These are phyloP conservation scores for Hibiscus trionum DNA, from an alignment of 345 rosid genomes.

Conservation along the genomic window DNA sequence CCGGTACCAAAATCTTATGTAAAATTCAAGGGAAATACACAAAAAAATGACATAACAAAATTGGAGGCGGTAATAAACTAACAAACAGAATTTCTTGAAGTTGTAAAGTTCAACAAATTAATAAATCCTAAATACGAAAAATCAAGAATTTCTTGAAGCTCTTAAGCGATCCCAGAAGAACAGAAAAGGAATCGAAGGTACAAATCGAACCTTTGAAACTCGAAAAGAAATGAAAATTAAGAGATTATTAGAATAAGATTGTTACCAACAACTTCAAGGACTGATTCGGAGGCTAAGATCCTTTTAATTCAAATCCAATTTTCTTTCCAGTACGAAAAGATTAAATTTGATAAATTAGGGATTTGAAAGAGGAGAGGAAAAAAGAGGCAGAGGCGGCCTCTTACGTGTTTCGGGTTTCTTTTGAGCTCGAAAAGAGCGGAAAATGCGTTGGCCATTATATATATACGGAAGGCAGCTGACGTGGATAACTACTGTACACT, in stretches of 20 bases:
- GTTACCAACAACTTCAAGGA: not conserved
- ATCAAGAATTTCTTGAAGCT: not conserved
- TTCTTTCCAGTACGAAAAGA: not conserved
- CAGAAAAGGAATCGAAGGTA: not conserved
- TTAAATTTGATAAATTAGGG: not conserved
- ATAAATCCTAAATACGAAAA: not conserved
- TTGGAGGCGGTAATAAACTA: not conserved
- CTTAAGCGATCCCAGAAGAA: not conserved
- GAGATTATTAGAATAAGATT: not conserved
- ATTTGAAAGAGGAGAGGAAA: not conserved
- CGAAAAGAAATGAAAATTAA: not conserved
- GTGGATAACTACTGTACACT: not conserved
- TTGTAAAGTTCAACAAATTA: not conserved
- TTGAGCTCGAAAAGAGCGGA: not conserved
- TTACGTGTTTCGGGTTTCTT: not conserved
- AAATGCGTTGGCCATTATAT: too few species aligned
- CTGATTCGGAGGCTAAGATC: not conserved
- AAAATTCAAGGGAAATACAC: not conserved
- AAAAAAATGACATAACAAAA: not conserved
- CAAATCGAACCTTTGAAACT: not conserved
- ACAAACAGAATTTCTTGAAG: not conserved
- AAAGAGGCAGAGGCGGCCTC: not conserved
- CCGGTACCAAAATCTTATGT: not conserved
- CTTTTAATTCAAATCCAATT: not conserved
- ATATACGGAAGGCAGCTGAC: not conserved